Evolutionary conservation across 2,329 filamentous ascomycete species (phyloP), one percentile per base, ranked within the genome.

Genomic region (Stagonosporopsis cucurbitacearum): DNA sequence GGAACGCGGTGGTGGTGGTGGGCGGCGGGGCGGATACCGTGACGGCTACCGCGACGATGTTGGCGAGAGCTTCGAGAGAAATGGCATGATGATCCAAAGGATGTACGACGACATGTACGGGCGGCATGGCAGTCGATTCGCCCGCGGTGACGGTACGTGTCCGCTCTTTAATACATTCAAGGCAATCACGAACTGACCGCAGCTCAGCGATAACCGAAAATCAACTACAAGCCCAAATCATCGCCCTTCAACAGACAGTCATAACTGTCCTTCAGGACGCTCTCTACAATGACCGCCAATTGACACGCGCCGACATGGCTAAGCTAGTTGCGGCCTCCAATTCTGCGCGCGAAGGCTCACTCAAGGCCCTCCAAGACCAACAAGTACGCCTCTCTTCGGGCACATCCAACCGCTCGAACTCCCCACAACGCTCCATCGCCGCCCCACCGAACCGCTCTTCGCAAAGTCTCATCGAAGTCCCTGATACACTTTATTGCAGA

Each of bases 261-360:
- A 79, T 79, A 57, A 67, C 67, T 30, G 73, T 79, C 42, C 70
- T 79, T 15, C 76, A 79, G 66, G 76, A 78, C 44, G 77, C 77
- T n/a, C 65, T 78, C 22, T 69, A 72, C 54, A 76, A 73, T 57
- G 75, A 75, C 36, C 75, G 76, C 15, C 68, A 71, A 26, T 68
- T 78, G 15, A 72, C 72, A 12, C 73, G 71, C 46, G 64, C 69
- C 48, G 76, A 79, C 58, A 72, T 77, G 62, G 66, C 72, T 8
- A 76, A 74, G 44, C 68, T 79, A 8, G 68, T 78, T 26, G 69
- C 70, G 2, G 77, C 77, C 32, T 77, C 78, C 12, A 71, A 78
- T 44, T 62, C 71, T 11, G 77, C 77, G 3, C 73, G 76, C n/a
- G 74, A 78, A 46, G 72, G 74, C 23, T 76, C 75, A 4, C 58